Conservation (phyloP, 345 rosid genomes). For the Ceriops decandra region DNA sequence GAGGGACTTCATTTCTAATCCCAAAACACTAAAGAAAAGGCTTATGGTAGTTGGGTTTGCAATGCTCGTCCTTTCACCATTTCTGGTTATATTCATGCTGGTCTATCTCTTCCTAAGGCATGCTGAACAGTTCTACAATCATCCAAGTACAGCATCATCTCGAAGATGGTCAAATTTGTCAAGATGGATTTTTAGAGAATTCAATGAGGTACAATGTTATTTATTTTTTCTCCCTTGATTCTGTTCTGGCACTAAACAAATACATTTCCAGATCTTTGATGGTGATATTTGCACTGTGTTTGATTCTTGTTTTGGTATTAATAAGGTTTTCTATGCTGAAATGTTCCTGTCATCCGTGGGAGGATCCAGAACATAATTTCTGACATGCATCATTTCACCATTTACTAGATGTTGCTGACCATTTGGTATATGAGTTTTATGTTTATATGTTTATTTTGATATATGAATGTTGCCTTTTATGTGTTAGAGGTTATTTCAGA, state of each 20-base stretch:
- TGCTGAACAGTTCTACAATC: constrained; percentile 96
- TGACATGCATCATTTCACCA: neutral
- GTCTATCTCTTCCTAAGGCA: constrained; percentile 93
- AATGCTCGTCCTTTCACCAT: constrained; percentile 88
- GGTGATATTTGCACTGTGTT: neutral
- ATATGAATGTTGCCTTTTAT: constrained; percentile 1
- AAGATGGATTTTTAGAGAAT: constrained; percentile 94
- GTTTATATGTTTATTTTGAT: neutral
- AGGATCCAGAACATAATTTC: neutral
- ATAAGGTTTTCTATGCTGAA: neutral
- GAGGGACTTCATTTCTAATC: constrained; percentile 85
- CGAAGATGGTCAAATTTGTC: constrained; percentile 98
- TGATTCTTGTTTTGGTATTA: neutral
- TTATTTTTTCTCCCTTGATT: neutral
- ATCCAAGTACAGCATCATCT: constrained; percentile 96
- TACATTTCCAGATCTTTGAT: constrained; percentile 4
- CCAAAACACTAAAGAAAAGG: constrained; percentile 69
- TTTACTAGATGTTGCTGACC: neutral
- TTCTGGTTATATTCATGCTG: constrained; percentile 93
- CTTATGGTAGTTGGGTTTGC: constrained; percentile 84
- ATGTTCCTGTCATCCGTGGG: too few relatives aligned
- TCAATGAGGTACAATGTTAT: constrained; percentile 68
- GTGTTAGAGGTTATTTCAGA: neutral
- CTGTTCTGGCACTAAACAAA: neutral
- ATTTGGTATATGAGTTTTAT: neutral